Evolutionary conservation across 2,329 filamentous ascomycete species (phyloP).

Genomic region (Falciphora oryzae): DNA sequence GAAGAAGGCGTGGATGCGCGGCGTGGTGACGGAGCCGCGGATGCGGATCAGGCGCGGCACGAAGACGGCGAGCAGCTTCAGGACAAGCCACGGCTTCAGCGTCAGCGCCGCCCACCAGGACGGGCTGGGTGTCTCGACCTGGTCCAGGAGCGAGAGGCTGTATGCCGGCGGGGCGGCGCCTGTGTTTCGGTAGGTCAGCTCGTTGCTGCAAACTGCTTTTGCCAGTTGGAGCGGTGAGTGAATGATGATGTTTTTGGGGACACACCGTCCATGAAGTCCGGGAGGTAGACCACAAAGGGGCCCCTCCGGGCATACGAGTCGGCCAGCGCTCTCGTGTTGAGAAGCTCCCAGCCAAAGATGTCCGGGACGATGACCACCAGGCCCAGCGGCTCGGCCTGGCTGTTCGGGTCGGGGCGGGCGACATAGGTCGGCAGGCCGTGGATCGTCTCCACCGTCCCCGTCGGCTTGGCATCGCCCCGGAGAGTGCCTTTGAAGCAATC

Average conservation of each 20-base stretch:
- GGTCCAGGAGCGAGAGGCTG: constrained; percentile 11
- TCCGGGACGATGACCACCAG: constrained; percentile 50
- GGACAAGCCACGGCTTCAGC: background rate
- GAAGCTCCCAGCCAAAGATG: constrained; percentile 48
- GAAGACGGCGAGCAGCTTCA: constrained; percentile 10
- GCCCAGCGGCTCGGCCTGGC: constrained; percentile 29
- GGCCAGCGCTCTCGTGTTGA: constrained; percentile 46
- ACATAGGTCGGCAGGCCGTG: constrained; percentile 46
- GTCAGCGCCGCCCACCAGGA: background rate
- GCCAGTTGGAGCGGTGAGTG: too few species aligned
- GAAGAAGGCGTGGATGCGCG: constrained; percentile 31
- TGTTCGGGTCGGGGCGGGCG: constrained; percentile 28
- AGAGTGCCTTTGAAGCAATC: constrained; percentile 42
- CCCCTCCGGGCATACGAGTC: constrained; percentile 46
- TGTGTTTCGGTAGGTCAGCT: background rate
- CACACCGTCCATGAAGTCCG: constrained; percentile 46
- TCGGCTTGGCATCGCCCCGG: constrained; percentile 36
- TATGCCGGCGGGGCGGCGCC: constrained; percentile 8
- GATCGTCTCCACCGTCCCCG: constrained; percentile 37
- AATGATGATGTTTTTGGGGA: background rate
- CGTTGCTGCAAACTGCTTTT: too few species aligned
- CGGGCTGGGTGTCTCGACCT: constrained; percentile 10
- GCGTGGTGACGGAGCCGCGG: constrained; percentile 24
- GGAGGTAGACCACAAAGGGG: constrained; percentile 43
- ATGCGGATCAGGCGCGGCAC: constrained; percentile 28